Base-by-base conservation (phyloP, 768 basidiomycete genomes). In the Aureoboletus auriporus region DNA sequence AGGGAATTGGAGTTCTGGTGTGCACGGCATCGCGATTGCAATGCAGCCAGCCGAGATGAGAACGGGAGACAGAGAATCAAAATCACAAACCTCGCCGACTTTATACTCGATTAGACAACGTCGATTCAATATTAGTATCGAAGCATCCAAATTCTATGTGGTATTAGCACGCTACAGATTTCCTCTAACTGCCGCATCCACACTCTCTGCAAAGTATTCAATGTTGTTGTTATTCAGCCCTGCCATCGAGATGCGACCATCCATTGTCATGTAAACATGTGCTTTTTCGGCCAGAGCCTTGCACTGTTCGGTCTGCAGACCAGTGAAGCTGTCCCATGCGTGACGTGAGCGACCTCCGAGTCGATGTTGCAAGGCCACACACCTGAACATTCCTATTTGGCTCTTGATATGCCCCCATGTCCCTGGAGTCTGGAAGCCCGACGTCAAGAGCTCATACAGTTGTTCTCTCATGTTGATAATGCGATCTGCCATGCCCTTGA, bases 341-440 rank as follows among this genome's bases (percentile, higher is more conserved):
- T 31, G 30, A 14, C 23, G 45, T 54, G 27, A 59, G 46, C 36
- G 34, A 26, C 23, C 5, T 35, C 34, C n/a, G 2, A n/a, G 12
- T 10, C 5, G 23, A 39, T 20, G 33, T 31, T 14, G 14, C 6
- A 8, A 45, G 45, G 42, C 26, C 17, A 60, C 75, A 52, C 66
- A 93, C 93, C 91, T 92, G 77, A 94, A 94, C 93, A 97, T 95
- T 68, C 95, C 95, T 53, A 93, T 94, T 66, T 97, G 93, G 64
- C 82, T 84, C 71, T 89, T 91, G 70, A 98, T 90, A 68, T 97
- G 95, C 8, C 79, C 77, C 96, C 96, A 98, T 50, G 87, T 82
- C 7, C 95, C 94, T 13, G 96, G 96, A 30, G 95, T 98, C 67
- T 86, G 82, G 53, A 88, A 71, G 54, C 84, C 83, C 52, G 89